phyloP scores from a whole-genome alignment of 495 filamentous ascomycete species.

The Bacidia rubella region DNA sequence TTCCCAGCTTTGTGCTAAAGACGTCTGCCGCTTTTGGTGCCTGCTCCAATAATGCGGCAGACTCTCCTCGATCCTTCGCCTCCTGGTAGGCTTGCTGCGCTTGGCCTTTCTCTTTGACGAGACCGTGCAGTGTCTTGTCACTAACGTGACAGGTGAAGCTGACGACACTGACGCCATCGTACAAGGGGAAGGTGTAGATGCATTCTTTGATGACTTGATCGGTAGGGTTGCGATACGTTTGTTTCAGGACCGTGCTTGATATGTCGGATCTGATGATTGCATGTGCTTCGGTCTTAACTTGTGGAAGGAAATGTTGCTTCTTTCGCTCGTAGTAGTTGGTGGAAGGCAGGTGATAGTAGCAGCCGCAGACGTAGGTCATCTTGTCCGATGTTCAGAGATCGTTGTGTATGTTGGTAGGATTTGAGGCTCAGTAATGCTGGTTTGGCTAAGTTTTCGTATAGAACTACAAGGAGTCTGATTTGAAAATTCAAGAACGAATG shows the following conservation, averaged over 20 bases:
- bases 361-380: constrained; percentile 7
- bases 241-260: constrained; percentile 44
- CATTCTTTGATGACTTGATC: constrained; percentile 33
- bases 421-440: no score
- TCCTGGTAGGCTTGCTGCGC: constrained; percentile 40
- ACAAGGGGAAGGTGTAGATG: constrained; percentile 53
- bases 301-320: constrained; percentile 35
- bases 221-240: constrained; percentile 45
- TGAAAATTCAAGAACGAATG: no score
- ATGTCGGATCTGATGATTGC: constrained; percentile 40
- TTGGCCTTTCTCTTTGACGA: constrained; percentile 47
- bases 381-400: neutral
- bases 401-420: no score
- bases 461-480: no score
- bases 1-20: constrained; percentile 50
- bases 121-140: constrained; percentile 35
- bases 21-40: constrained; percentile 43
- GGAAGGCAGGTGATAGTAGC: constrained; percentile 4
- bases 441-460: no score
- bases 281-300: constrained; percentile 36
- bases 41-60: constrained; percentile 50
- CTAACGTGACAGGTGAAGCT: constrained; percentile 44
- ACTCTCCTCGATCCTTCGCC: constrained; percentile 41
- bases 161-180: constrained; percentile 52
- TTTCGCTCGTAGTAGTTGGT: neutral